These are phyloP conservation scores for Pyricularia sp. DNA, from an alignment of 2,329 filamentous ascomycete genomes.

Conservation along the genomic window DNA sequence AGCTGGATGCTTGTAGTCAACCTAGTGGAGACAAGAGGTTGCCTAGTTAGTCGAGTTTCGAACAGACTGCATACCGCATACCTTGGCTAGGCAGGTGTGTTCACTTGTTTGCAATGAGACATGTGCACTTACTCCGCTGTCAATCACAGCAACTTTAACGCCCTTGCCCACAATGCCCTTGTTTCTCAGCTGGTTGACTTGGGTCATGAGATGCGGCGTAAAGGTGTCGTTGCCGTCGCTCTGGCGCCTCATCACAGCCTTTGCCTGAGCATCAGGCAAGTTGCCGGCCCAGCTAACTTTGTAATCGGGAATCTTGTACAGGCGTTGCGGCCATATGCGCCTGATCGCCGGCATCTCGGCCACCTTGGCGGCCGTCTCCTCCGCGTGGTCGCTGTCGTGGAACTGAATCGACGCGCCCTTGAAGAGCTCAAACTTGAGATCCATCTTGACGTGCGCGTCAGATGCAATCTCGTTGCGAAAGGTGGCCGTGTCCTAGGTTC, in stretches of 20 bases:
- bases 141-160: slow-evolving; percentile 43
- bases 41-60: no score
- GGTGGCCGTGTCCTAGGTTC: slow-evolving; percentile 27
- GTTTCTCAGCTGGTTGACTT: slow-evolving; percentile 42
- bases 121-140: slow-evolving; percentile 37
- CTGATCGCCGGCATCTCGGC: slow-evolving; percentile 34
- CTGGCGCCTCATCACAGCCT: slow-evolving; percentile 4
- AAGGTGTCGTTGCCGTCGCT: slow-evolving; percentile 28
- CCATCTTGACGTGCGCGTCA: slow-evolving; percentile 35
- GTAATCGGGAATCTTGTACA: slow-evolving; percentile 33
- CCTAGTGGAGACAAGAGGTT: slow-evolving; percentile 13
- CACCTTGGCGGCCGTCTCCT: slow-evolving; percentile 30
- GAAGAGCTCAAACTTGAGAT: slow-evolving; percentile 41
- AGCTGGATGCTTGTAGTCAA: slow-evolving; percentile 54
- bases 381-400: slow-evolving; percentile 33
- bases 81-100: no score
- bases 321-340: slow-evolving; percentile 36
- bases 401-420: slow-evolving; percentile 45
- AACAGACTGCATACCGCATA: no score
- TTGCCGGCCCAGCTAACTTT: slow-evolving; percentile 33
- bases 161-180: slow-evolving; percentile 39
- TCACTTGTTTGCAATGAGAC: no score
- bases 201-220: slow-evolving; percentile 45
- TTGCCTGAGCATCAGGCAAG: slow-evolving; percentile 15
- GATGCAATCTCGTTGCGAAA: slow-evolving; percentile 27